Evolutionary conservation across 2,329 filamentous ascomycete genomes (phyloP), one percentile per base, ranked within the genome.

Genomic region (Leptographium galeiforme): DNA sequence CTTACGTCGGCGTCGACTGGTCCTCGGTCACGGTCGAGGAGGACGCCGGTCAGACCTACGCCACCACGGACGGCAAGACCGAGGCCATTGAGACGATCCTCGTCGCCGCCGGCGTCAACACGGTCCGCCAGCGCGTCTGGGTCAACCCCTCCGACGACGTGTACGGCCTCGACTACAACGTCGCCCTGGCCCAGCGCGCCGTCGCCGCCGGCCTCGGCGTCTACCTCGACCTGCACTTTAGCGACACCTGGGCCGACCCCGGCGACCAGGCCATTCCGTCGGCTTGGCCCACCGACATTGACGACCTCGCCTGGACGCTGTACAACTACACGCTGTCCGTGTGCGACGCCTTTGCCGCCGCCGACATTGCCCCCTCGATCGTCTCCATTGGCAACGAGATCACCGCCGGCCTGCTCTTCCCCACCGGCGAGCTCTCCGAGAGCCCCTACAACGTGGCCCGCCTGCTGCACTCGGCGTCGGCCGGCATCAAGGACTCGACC

Each of bases 311-410:
- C 2, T 78, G 74, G 72, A 70, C 76, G 61, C 64, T 87, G 12
- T 85, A 86, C 68, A 81, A 84, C 66, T 87, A 89, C 66, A 88
- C 84, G 0, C 66, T 75, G 6, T 70, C 74, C 4, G 76, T 83
- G 0, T 75, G 77, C 55, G 78, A 88, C 61, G 66, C 72, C 16
- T 86, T 87, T 60, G 72, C 77, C 1, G 64, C 65, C 0, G 74
- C 75, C 16, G 72, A 73, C 4, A 70, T 86, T 14, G 18, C 34
- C 13, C 30, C n/a, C 2, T 6, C 13, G 2, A 80, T 88, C 50
- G 75, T 88, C 50, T 82, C 79, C 16, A 82, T 89, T 58, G 85
- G 85, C 30, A 89, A 89, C 61, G 85, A 88, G 63, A 87, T 89
- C 63, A 77, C 78, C 0, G 67, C 72, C 1, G 85, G 85, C 0